These are phyloP conservation scores for Tolypocladium paradoxum DNA, from an alignment of 2,329 filamentous ascomycete genomes.

Conservation along the genomic window DNA sequence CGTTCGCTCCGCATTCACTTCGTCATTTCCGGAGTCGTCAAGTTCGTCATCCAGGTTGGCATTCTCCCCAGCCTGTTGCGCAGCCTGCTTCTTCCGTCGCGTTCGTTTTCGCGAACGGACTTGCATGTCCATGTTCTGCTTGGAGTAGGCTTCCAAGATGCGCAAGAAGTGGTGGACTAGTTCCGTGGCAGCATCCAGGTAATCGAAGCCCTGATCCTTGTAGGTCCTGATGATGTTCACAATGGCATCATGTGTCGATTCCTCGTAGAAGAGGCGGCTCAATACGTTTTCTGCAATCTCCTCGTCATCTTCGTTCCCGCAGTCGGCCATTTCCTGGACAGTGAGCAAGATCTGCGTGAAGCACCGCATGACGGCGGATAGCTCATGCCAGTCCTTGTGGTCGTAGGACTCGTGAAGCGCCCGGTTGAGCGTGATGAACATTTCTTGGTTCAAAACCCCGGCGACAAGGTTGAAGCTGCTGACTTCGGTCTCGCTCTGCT, in stretches of 20 bases:
- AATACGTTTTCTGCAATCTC: conserved; percentile 97
- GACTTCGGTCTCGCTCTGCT: conserved; percentile 37
- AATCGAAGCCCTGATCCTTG: conserved; percentile 88
- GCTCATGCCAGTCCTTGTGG: conserved; percentile 75
- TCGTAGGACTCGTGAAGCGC: conserved; percentile 71
- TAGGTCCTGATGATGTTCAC: conserved; percentile 73
- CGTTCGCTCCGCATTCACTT: conserved; percentile 56
- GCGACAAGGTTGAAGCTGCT: conserved; percentile 82
- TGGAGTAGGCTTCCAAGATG: conserved; percentile 86
- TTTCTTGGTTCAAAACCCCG: conserved; percentile 85
- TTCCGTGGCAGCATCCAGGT: conserved; percentile 85
- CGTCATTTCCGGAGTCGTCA: conserved; percentile 63
- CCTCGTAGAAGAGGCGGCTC: conserved; percentile 96
- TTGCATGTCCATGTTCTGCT: conserved; percentile 89
- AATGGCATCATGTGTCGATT: conserved; percentile 82
- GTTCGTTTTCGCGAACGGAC: conserved; percentile 70
- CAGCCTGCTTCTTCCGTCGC: conserved; percentile 61
- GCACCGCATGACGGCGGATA: conserved; percentile 83
- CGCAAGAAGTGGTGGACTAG: conserved; percentile 84
- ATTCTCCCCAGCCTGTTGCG: conserved; percentile 21
- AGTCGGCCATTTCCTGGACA: conserved; percentile 83
- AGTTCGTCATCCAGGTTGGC: conserved; percentile 40
- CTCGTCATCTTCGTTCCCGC: conserved; percentile 79
- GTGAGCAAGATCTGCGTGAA: conserved; percentile 91
- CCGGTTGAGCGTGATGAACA: conserved; percentile 78